Base-by-base conservation (phyloP, 805 yeast genomes). In the Torulaspora indica region DNA sequence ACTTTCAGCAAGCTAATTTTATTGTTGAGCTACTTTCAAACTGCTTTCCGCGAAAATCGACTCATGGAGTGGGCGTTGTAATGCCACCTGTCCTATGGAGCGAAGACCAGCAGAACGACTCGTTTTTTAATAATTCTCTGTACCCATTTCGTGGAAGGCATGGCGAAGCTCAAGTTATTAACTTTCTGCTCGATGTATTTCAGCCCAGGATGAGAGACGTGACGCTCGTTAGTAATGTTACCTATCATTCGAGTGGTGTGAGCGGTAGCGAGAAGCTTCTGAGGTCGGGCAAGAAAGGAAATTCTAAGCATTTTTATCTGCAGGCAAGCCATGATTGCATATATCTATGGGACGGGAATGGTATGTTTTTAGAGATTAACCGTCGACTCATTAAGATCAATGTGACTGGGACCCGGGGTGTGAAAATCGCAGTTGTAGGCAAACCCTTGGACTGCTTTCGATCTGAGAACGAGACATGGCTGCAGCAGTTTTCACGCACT, bases 1-100 rank as follows among this genome's bases (percentile, higher is more conserved):
- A 55, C 34, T 51, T 58, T 25, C 60, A 56, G 18, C 51, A 52
- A 30, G 54, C 53, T 5, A 49, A 52, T 40, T 50, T 43, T 35
- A 30, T 54, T 3, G 32, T 54, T 8, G 55, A 52, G 35, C 24
- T 56, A 17, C 34, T 58, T 10, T 42, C 53, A 5, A 50, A 51
- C 34, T 45, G 54, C 27, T 55, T 56, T 34, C 56, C 57, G 0
- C 42, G 52, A 13, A 49, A 47, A 24, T 43, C 46, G 14, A 34
- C 27, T 23, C 42, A 45, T 13, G 40, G 30, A 23, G 46, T 45
- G 13, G 53, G 49, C 3, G 47, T 46, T 9, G 43, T 47, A 5
- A 37, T 43, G 13, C 49, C 49, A 20, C 59, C 56, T 20, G 17
- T 27, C 4, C 15, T 56, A 22, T 58, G 60, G 60, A 10, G 15